Base-by-base conservation (phyloP, 257 asterid species). In the Nicotiana otophora region DNA sequence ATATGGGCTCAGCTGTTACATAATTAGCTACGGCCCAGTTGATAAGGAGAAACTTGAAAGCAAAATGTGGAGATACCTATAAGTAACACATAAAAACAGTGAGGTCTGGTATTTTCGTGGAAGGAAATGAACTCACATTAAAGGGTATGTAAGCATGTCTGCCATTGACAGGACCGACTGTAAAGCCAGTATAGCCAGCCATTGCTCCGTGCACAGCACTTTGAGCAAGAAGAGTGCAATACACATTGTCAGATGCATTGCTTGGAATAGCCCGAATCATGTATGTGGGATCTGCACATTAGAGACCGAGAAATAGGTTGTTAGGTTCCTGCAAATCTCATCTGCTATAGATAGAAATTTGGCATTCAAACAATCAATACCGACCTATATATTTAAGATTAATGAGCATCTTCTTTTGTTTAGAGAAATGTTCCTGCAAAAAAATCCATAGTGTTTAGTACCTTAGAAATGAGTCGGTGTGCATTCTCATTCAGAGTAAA, bases 191-290 rank as follows among this genome's bases (percentile, higher is more conserved):
- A 84, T 91, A 95, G 51, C 99, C 99, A 0, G 98, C 99, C 99
- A 94, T 95, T 2, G 99, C 98, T 89, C 99, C 98, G 82, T 95
- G 99, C 36, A 94, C 94, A 4, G 96, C 97, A 77, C 95, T 94
- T 75, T 95, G 98, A 53, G 99, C 99, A 68, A 95, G 97, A 84
- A 95, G 98, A 6, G 97, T 94, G 92, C 97, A 94, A 84, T 94
- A 94, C 2, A 95, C 97, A 7, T 92, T 95, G 85, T 95, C 98
- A 0, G 98, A 89, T 12, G 99, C 99, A 62, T 91, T 95, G 88
- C 99, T 90, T 0, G 97, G 97, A 82, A 95, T 88, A 10, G 98
- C 99, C 5, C 99, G 92, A 83, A 95, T 93, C 98, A 93, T 95
- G 87, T 95, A 95, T 0, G 96, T 95, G 2, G 98, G 99, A 90